Base-by-base conservation (phyloP, 1,139 yeast species). In the Candida glucosophila region DNA sequence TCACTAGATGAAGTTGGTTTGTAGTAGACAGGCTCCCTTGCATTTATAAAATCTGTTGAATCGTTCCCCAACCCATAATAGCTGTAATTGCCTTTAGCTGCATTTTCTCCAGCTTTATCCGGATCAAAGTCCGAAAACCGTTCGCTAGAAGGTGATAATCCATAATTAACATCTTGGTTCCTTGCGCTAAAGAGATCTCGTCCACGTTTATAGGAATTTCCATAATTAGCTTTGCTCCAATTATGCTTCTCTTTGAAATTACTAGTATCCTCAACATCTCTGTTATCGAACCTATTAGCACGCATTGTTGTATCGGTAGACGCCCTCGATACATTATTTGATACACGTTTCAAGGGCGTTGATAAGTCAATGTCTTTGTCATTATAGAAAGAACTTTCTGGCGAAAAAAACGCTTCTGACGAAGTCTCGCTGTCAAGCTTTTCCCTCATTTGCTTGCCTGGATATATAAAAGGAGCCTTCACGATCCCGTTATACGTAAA, bases 1-100 rank as follows among this genome's bases (percentile, higher is more conserved):
- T 43, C 41, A 20, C 50, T 44, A 2, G 58, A 43, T 4, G 55
- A 41, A 8, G 64, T 62, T 1, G 65, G 63, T 26, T 44, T 44
- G 29, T 58, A 58, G 34, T 58, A 59, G 12, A 57, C 46, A 5
- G 64, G 55, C 11, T 39, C 37, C n/a, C n/a, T n/a, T n/a, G n/a
- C n/a, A 21, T 41, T 43, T 12, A 25, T 3, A 14, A 23, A 6
- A 35, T 23, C 14, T 30, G 27, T 15, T 20, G 24, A 24, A 41
- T 34, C 18, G 35, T 26, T 6, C 12, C 12, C 21, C 20, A 24
- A 14, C 22, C 29, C 15, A 20, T 14, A 12, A 20, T 12, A 10
- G 10, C 23, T 22, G 13, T 28, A 29, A 17, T 22, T 12, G 14
- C 28, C 29, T 17, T 32, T 39, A 10, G 30, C 30, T 17, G 35